Percentiles rank a stretch among this genome's conserved stretches.
Evolutionary conservation across 768 basidiomycete species (phyloP).

Genomic region (Leccinum obscurum): DNA sequence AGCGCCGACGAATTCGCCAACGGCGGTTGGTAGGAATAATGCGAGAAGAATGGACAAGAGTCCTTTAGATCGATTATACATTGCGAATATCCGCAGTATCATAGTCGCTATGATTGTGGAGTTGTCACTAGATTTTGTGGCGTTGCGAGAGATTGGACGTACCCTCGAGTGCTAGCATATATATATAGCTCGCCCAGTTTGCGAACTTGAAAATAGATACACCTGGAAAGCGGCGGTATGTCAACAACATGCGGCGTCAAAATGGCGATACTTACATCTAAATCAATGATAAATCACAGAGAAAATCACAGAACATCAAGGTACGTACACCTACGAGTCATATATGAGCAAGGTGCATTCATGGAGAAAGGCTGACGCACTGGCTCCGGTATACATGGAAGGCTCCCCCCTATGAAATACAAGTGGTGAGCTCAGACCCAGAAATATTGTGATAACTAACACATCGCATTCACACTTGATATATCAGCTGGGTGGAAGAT

Average conservation of each 20-base stretch:
- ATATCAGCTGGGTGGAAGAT: not conserved
- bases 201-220: constrained; percentile 3
- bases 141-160: not conserved
- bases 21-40: not conserved
- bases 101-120: constrained; percentile 1
- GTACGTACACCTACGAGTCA: constrained; percentile 4
- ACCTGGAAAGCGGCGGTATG: not conserved
- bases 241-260: not conserved
- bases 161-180: constrained; percentile 11
- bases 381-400: not conserved
- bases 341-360: not conserved
- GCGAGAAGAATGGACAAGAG: constrained; percentile 1
- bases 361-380: constrained; percentile 1
- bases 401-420: constrained; percentile 2
- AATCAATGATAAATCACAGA: not conserved
- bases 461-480: constrained; percentile 3
- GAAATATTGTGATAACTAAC: not conserved
- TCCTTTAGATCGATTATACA: constrained; percentile 10
- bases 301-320: not conserved
- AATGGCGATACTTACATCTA: constrained; percentile 4
- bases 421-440: not conserved
- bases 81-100: constrained; percentile 11
- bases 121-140: not conserved
- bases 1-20: not conserved
- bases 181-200: constrained; percentile 11